These are phyloP conservation scores for Globisporangium perplexum DNA, from an alignment of 352 stramenopile species.

Conservation along the genomic window DNA sequence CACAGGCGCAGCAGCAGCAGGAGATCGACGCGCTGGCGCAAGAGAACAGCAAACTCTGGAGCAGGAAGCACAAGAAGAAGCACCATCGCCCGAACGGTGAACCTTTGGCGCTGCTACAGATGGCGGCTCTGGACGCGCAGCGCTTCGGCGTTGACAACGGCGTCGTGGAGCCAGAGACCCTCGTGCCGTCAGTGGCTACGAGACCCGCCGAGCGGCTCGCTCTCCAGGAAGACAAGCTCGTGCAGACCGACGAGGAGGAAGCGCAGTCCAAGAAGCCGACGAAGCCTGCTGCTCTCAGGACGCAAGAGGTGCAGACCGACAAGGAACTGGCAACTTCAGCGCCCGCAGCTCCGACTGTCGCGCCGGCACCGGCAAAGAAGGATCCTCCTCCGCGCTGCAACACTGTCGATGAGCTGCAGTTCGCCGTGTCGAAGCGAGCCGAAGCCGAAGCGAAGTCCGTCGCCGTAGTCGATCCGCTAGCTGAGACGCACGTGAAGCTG, in stretches of 20 bases:
- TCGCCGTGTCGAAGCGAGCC: conserved; percentile 5
- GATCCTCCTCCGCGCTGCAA: conserved; percentile 5
- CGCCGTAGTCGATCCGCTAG: background rate
- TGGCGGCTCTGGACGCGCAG: conserved; percentile 54
- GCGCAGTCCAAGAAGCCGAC: background rate
- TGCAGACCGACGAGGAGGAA: conserved; percentile 61
- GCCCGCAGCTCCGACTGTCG: background rate
- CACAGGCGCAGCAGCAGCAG: conserved; percentile 55
- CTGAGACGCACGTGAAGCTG: background rate
- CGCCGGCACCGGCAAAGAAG: background rate
- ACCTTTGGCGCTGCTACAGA: conserved; percentile 29
- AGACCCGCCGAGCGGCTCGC: conserved; percentile 1
- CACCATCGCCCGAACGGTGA: conserved; percentile 5
- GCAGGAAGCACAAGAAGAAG: conserved; percentile 23
- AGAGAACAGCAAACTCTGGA: conserved; percentile 53
- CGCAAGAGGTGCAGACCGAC: conserved; percentile 29
- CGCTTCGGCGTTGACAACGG: conserved; percentile 60
- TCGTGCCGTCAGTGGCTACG: no score
- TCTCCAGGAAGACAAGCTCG: conserved; percentile 36
- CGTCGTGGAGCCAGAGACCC: conserved; percentile 1
- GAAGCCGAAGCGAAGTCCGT: background rate
- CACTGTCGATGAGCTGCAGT: background rate
- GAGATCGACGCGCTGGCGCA: conserved; percentile 51
- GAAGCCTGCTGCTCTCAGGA: background rate
- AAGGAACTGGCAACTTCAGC: background rate